These are phyloP conservation scores for Ophiostoma tasmaniense DNA, from an alignment of 2,329 filamentous ascomycete genomes.

Conservation along the genomic window DNA sequence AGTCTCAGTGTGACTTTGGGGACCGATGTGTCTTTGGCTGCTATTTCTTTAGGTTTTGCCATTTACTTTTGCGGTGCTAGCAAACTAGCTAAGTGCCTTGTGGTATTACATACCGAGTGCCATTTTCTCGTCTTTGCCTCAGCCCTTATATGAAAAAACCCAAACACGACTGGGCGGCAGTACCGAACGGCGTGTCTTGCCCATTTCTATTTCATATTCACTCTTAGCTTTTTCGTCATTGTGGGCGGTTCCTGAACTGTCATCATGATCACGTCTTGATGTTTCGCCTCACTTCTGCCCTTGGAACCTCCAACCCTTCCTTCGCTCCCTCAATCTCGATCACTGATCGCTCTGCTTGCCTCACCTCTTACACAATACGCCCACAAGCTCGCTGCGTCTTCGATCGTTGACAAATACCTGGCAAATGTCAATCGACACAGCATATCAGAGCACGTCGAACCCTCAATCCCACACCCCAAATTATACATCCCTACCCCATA, in stretches of 20 bases:
- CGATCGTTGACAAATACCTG: background rate
- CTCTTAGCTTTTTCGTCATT: background rate
- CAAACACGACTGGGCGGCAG: background rate
- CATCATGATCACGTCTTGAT: background rate
- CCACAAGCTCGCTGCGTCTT: background rate
- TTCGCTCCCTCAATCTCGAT: background rate
- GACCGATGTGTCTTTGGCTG: background rate
- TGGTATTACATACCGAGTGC: background rate
- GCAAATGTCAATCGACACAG: background rate
- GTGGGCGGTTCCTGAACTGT: background rate
- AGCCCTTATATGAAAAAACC: background rate
- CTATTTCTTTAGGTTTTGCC: background rate
- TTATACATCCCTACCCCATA: background rate
- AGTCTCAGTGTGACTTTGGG: background rate
- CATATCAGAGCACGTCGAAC: background rate
- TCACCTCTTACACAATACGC: background rate
- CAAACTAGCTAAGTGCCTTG: background rate
- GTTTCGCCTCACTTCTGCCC: background rate
- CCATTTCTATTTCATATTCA: background rate
- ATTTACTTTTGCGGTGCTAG: background rate
- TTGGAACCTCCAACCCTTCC: background rate
- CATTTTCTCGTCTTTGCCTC: background rate
- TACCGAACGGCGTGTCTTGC: background rate
- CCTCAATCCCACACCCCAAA: background rate
- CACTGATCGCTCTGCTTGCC: background rate